Evolutionary conservation across 2,329 filamentous ascomycete species (phyloP).

Genomic region (Xylaria sp.): DNA sequence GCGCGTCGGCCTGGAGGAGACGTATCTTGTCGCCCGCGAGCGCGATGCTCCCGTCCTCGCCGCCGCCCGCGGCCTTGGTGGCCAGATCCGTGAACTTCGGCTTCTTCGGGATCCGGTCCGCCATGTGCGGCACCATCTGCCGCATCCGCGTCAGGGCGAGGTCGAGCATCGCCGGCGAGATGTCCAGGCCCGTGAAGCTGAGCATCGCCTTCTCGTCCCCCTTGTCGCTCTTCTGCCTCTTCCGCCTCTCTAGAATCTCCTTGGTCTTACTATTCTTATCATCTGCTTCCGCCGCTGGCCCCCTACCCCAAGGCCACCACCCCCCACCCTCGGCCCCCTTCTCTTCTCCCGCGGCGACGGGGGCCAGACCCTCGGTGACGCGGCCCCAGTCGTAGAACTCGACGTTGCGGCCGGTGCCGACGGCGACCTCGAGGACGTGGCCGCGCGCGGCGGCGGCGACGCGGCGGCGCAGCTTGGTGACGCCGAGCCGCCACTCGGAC

Average conservation of each 20-base stretch:
- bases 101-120: slow-evolving; percentile 43
- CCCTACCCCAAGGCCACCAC: slow-evolving; percentile 14
- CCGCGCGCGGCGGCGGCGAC: slow-evolving; percentile 54
- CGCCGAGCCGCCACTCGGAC: slow-evolving; percentile 60
- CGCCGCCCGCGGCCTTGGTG: slow-evolving; percentile 10
- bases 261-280: slow-evolving; percentile 18
- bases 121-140: slow-evolving; percentile 44
- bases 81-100: slow-evolving; percentile 33
- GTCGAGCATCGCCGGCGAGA: slow-evolving; percentile 62
- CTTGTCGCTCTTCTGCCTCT: slow-evolving; percentile 19
- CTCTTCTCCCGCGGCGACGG: slow-evolving; percentile 25
- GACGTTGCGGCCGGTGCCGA: slow-evolving; percentile 65
- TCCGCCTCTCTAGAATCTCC: slow-evolving; percentile 12
- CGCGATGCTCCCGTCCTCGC: slow-evolving; percentile 25
- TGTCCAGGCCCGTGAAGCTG: slow-evolving; percentile 65
- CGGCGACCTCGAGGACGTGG: slow-evolving; percentile 64
- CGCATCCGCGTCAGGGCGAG: slow-evolving; percentile 58
- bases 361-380: slow-evolving; percentile 23
- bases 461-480: slow-evolving; percentile 52
- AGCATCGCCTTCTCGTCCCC: slow-evolving; percentile 41
- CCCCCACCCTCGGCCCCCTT: slow-evolving; percentile 20
- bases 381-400: slow-evolving; percentile 59
- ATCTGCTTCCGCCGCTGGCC: background rate
- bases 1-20: slow-evolving; percentile 53
- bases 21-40: slow-evolving; percentile 48